Evolutionary conservation across 257 asterid genomes (phyloP).

Genomic region (Fraxinus americana): DNA sequence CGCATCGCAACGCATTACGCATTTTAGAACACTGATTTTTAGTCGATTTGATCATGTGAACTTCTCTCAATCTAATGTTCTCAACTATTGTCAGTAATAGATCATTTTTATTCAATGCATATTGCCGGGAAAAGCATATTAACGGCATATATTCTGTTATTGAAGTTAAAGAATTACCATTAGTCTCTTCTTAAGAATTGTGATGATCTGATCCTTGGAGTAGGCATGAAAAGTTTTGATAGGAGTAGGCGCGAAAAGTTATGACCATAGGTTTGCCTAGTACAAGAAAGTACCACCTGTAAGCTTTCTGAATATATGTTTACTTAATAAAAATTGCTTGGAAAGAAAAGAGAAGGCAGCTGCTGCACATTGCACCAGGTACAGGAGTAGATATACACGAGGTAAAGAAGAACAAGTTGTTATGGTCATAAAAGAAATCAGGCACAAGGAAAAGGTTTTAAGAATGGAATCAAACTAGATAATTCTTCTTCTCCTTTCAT

Average conservation of each 20-base stretch:
- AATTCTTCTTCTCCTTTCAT: not conserved
- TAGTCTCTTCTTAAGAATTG: constrained; percentile 78
- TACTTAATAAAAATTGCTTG: constrained; percentile 8
- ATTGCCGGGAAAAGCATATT: constrained; percentile 3
- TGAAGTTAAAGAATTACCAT: constrained; percentile 45
- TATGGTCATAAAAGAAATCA: constrained; percentile 2
- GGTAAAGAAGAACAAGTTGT: constrained; percentile 1
- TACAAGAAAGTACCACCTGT: constrained; percentile 18
- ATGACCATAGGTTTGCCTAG: constrained; percentile 91
- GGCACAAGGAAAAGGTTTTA: constrained; percentile 15
- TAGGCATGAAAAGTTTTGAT: constrained; percentile 82
- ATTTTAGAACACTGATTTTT: no score
- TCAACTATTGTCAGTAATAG: not conserved
- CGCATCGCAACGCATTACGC: no score
- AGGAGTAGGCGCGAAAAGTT: constrained; percentile 82
- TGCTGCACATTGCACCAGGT: constrained; percentile 2
- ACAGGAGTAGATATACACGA: not conserved
- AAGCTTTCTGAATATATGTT: constrained; percentile 12
- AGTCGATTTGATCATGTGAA: not conserved
- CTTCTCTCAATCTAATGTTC: constrained; percentile 10
- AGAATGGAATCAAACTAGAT: not conserved
- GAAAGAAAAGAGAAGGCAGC: constrained; percentile 6
- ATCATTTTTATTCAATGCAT: no score
- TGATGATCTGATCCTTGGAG: constrained; percentile 86
- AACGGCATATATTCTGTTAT: not conserved